A percentile compares a stretch with the other conserved stretches of the same genome.
Evolutionary conservation across 176 grass and related monocot species (phyloP).

Genomic region (Musa acuminata): DNA sequence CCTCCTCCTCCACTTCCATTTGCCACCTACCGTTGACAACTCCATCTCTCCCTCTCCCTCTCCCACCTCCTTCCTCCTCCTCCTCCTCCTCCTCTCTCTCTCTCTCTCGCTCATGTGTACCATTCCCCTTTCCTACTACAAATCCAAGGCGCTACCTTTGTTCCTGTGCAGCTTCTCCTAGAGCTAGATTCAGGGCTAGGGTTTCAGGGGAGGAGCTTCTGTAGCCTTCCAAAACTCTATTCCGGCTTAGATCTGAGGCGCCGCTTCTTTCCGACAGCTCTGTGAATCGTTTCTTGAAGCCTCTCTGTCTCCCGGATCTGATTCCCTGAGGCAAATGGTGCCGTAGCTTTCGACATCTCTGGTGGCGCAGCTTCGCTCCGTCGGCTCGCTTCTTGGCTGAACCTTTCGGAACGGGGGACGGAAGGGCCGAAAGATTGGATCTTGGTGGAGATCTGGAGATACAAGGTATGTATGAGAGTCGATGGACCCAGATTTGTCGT

Average conservation of each 20-base stretch:
- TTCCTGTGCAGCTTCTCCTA: neutral
- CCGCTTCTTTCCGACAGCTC: neutral
- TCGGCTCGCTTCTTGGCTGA: neutral
- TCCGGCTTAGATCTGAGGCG: neutral
- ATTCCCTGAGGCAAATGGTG: neutral
- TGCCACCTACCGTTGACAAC: constrained; percentile 3
- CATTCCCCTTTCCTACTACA: constrained; percentile 12
- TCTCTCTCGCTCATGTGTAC: constrained; percentile 6
- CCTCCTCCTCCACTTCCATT: neutral
- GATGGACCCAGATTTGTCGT: neutral
- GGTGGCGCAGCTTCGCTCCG: neutral
- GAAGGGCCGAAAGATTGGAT: neutral
- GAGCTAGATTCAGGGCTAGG: neutral
- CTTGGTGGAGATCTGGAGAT: constrained; percentile 4
- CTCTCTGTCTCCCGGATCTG: neutral
- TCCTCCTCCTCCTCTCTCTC: neutral
- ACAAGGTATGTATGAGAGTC: neutral
- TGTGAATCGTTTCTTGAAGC: too few species aligned
- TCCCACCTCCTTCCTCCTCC: neutral
- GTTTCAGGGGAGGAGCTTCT: neutral
- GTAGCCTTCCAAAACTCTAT: neutral
- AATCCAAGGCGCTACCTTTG: neutral
- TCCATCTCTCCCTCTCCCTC: neutral
- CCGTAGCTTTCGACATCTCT: neutral
- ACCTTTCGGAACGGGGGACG: neutral